Evolutionary conservation across 257 asterid species (phyloP), one percentile per base, ranked within the genome.

Genomic region (Eucommia ulmoides): DNA sequence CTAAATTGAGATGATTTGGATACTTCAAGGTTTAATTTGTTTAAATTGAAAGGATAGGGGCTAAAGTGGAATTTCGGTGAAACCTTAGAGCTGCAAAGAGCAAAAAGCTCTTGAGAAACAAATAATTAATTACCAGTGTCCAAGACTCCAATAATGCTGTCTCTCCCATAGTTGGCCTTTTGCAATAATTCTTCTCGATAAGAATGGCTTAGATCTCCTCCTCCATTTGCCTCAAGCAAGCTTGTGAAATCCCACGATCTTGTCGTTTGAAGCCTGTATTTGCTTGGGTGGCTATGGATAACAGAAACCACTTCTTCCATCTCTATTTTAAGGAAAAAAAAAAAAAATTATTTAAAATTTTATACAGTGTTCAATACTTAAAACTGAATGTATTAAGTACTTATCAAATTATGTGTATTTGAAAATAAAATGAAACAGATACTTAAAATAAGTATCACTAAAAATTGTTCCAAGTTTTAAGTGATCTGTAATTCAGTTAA

Each of bases 231-330:
- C 51, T 62, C 80, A 56, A 46, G 65, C 52, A 88, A 87, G 53
- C 95, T 95, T 93, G 84, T 84, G 60, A 88, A 88, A 57, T 88
- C 97, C 97, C 97, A 88, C 44, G 97, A 88, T 77, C 82, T 95
- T 33, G 97, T 84, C 5, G 97, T 88, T 67, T 88, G 97, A 50
- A 88, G 77, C 35, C n/a, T n/a, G n/a, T n/a, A n/a, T n/a, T 49
- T 74, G 65, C 95, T 80, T 71, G 61, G 79, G 22, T 72, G 63
- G 65, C 82, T 88, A 54, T 85, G 91, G 61, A 88, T 84, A 20
- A 88, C 97, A 8, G 95, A 84, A 60, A 88, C 93, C 54, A 88
- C 97, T 49, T 79, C 97, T 12, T 84, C 75, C 88, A 84, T 84
- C 63, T 84, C 97, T 88, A 86, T 58, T 54, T 53, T 17, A 61